Conservation (phyloP, 2,329 filamentous ascomycete species). For the Colletotrichum salicis region DNA sequence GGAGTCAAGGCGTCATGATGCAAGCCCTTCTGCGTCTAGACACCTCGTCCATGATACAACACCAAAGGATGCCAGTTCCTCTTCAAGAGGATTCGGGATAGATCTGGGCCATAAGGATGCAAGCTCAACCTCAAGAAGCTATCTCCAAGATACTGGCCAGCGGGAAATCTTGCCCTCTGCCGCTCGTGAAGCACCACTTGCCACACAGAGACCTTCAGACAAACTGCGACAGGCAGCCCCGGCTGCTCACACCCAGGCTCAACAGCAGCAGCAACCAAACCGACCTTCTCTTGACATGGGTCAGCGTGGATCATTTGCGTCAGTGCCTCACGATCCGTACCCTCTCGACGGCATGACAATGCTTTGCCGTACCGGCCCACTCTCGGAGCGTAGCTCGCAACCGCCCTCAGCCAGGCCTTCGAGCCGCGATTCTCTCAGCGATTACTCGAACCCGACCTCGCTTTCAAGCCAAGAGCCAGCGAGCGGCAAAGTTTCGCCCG, state of each 20-base stretch:
- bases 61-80: conserved; percentile 4
- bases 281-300: conserved; percentile 57
- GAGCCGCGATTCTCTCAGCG: conserved; percentile 89
- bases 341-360: conserved; percentile 97
- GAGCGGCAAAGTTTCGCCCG: conserved; percentile 78
- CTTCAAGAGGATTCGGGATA: background rate
- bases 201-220: conserved; percentile 59
- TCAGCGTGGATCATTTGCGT: conserved; percentile 70
- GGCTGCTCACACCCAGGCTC: conserved; percentile 25
- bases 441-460: conserved; percentile 89
- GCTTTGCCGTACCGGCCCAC: conserved; percentile 82
- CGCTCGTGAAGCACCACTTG: conserved; percentile 61
- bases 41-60: conserved; percentile 3
- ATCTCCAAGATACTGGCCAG: conserved; percentile 77
- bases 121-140: conserved; percentile 45
- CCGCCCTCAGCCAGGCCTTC: conserved; percentile 75
- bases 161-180: conserved; percentile 57
- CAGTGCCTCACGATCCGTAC: conserved; percentile 91
- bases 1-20: conserved; percentile 23
- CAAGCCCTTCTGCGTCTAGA: background rate
- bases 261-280: conserved; percentile 39
- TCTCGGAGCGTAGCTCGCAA: conserved; percentile 63
- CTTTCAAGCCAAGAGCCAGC: conserved; percentile 86
- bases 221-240: conserved; percentile 21
- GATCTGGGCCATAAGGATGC: background rate